Percentiles rank a stretch among this genome's conserved stretches.
phyloP scores from a whole-genome alignment of 495 filamentous ascomycete species.

The Podospora pseudopauciseta region DNA sequence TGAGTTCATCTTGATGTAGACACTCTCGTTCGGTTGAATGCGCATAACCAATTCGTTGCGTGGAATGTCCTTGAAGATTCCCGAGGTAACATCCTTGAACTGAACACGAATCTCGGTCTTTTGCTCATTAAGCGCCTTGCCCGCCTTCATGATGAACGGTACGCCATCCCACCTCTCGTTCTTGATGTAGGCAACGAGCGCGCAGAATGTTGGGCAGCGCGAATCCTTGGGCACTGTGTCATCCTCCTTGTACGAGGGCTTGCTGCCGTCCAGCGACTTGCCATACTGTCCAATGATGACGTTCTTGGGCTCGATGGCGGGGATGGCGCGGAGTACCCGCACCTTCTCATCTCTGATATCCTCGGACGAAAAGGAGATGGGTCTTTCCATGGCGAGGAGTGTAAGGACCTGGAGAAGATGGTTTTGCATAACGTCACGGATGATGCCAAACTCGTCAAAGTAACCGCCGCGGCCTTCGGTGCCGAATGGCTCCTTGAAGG shows the following conservation, averaged over 20 bases:
- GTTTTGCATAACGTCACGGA: slow-evolving; percentile 98
- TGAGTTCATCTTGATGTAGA: slow-evolving; percentile 99
- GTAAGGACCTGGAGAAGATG: slow-evolving; percentile 95
- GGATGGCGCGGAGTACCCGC: slow-evolving; percentile 88
- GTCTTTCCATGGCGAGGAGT: slow-evolving; percentile 95
- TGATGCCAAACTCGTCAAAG: slow-evolving; percentile 99
- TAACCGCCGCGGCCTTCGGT: slow-evolving; percentile 99
- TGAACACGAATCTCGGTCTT: slow-evolving; percentile 99
- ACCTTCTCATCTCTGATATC: slow-evolving; percentile 99
- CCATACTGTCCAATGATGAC: slow-evolving; percentile 99
- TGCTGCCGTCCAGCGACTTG: slow-evolving; percentile 91
- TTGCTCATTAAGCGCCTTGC: slow-evolving; percentile 98
- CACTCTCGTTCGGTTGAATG: slow-evolving; percentile 97
- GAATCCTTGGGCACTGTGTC: slow-evolving; percentile 97
- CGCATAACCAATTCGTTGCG: slow-evolving; percentile 99
- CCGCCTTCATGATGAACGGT: slow-evolving; percentile 98
- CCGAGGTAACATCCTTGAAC: slow-evolving; percentile 97
- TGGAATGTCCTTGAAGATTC: slow-evolving; percentile 99
- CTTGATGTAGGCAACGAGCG: slow-evolving; percentile 96
- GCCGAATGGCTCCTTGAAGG: slow-evolving; percentile 99
- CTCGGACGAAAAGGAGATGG: slow-evolving; percentile 96
- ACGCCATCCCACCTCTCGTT: slow-evolving; percentile 99
- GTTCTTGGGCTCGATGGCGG: slow-evolving; percentile 97
- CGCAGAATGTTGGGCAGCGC: slow-evolving; percentile 96
- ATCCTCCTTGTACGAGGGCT: slow-evolving; percentile 97